phyloP scores from a whole-genome alignment of 2,329 filamentous ascomycete species.

The Aspergillus sergii region DNA sequence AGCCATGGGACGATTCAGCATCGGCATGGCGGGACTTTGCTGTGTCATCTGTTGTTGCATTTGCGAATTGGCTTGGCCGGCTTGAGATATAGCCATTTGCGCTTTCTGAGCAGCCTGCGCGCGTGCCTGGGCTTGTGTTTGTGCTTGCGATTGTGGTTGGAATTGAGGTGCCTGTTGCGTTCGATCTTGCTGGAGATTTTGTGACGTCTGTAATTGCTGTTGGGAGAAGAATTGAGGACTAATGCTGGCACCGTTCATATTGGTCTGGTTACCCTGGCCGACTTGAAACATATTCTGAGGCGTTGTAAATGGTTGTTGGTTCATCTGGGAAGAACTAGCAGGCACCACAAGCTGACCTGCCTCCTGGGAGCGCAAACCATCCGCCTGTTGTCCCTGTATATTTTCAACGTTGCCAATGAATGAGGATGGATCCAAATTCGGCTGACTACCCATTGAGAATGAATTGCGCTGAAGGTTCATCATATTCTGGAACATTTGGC shows the following conservation, averaged over 20 bases:
- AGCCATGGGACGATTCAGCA: conserved; percentile 47
- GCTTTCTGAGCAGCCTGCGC: conserved; percentile 49
- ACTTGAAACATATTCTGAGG: conserved; percentile 46
- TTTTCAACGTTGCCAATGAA: conserved; percentile 55
- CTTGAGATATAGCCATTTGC: conserved; percentile 49
- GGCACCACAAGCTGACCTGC: conserved; percentile 66
- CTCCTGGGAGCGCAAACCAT: conserved; percentile 63
- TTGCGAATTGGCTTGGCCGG: conserved; percentile 46
- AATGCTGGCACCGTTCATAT: conserved; percentile 39
- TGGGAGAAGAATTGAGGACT: conserved; percentile 47
- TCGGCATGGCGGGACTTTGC: conserved; percentile 44
- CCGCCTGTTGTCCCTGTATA: conserved; percentile 62
- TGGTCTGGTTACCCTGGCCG: conserved; percentile 39
- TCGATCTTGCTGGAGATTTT: conserved; percentile 47
- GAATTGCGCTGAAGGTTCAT: conserved; percentile 44
- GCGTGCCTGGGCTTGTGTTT: conserved; percentile 43
- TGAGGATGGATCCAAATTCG: conserved; percentile 36
- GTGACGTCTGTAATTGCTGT: conserved; percentile 45
- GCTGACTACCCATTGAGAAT: conserved; percentile 37
- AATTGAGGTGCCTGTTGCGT: conserved; percentile 39
- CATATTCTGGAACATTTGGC: conserved; percentile 45
- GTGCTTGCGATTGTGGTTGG: conserved; percentile 42
- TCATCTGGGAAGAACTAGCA: conserved; percentile 60
- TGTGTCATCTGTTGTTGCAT: conserved; percentile 42
- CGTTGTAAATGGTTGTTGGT: conserved; percentile 42